A percentile compares a stretch with the other conserved stretches of the same genome.
Evolutionary conservation across 371 early-diverging fungal species (phyloP).

Genomic region (Mortierella sp.): DNA sequence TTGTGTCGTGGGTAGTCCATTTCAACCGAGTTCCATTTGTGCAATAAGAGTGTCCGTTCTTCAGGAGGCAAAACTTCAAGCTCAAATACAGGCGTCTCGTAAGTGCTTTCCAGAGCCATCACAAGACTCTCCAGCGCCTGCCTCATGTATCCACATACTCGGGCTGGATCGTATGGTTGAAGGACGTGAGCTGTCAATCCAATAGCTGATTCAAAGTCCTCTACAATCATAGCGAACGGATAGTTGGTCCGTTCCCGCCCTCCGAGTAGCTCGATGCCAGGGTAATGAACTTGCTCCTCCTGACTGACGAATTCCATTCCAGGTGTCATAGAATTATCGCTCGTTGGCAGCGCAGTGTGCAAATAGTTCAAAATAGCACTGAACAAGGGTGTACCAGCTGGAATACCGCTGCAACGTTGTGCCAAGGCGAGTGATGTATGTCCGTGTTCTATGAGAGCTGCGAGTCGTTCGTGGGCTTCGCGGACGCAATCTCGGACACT

Average conservation of each 20-base stretch:
- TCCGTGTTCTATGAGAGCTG: conserved; percentile 13
- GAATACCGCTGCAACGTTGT: conserved; percentile 32
- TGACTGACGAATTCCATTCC: neutral
- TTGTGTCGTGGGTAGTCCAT: neutral
- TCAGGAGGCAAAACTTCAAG: no score
- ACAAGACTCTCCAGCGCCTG: conserved; percentile 16
- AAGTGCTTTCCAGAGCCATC: conserved; percentile 5
- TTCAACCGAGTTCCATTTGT: no score
- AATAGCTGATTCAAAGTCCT: conserved; percentile 2
- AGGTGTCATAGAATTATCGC: neutral
- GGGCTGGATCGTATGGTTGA: neutral
- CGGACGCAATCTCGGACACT: conserved; percentile 6
- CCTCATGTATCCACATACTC: conserved; percentile 14
- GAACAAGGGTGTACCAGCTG: conserved; percentile 31
- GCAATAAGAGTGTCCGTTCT: no score
- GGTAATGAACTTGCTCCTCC: no score
- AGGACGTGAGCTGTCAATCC: neutral
- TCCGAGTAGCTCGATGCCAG: neutral
- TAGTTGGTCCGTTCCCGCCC: conserved; percentile 10
- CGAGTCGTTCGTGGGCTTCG: neutral
- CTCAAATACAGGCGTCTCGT: neutral
- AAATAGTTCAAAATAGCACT: conserved; percentile 31
- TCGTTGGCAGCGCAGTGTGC: conserved; percentile 1
- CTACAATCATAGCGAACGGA: conserved; percentile 6
- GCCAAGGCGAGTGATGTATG: conserved; percentile 21